These are phyloP conservation scores for Medakamo hakoo DNA, from an alignment of 139 green algal genomes.

Conservation along the genomic window DNA sequence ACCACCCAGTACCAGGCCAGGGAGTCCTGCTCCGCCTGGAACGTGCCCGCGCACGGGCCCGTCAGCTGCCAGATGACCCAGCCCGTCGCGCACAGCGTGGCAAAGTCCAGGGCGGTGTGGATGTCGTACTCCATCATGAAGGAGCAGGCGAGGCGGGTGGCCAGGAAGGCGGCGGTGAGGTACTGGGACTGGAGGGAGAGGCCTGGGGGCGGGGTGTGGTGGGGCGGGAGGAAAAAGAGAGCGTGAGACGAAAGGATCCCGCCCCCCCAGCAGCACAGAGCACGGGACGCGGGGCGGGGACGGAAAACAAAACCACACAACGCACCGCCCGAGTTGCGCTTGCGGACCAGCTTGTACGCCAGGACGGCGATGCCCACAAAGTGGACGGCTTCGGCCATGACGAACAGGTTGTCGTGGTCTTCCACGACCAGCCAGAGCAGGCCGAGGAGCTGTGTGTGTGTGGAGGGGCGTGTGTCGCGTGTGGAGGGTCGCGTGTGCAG, in stretches of 20 bases:
- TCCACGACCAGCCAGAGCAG: constrained; percentile 73
- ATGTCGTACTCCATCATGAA: constrained; percentile 99
- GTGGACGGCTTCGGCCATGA: constrained; percentile 82
- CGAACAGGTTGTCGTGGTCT: constrained; percentile 94
- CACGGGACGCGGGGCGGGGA: too few species aligned
- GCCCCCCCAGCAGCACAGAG: background rate
- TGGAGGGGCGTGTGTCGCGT: background rate
- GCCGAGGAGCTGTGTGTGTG: constrained; percentile 26
- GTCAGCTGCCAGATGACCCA: constrained; percentile 77
- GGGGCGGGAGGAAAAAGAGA: too few species aligned
- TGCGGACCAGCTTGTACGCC: constrained; percentile 80
- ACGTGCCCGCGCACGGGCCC: constrained; percentile 49
- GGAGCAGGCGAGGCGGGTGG: constrained; percentile 79
- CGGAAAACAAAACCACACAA: too few species aligned
- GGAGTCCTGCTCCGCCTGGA: constrained; percentile 74
- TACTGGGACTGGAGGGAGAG: constrained; percentile 81
- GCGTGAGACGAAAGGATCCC: background rate
- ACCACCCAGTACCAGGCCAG: constrained; percentile 63
- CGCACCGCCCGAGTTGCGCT: constrained; percentile 69
- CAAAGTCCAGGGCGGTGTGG: constrained; percentile 85
- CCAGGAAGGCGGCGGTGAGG: constrained; percentile 81
- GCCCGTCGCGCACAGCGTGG: constrained; percentile 70
- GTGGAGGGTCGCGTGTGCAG: background rate
- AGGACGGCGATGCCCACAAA: constrained; percentile 86
- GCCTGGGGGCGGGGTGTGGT: constrained; percentile 38